Evolutionary conservation across 495 filamentous ascomycete species (phyloP), one percentile per base, ranked within the genome.

Genomic region (Neurospora intermedia): DNA sequence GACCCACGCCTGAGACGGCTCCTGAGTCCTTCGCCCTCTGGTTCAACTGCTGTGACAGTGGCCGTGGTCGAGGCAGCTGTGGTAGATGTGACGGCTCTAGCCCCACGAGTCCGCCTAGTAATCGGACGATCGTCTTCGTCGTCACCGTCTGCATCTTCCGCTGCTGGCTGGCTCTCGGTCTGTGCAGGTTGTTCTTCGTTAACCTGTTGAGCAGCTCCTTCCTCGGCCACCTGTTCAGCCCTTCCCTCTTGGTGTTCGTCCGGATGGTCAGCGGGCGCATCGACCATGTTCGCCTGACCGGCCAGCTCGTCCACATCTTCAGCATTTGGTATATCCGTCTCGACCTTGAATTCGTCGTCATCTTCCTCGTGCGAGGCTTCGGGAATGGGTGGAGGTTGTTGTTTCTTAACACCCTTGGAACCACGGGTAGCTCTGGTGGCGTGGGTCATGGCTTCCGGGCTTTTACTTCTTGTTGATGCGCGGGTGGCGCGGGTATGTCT

Each of bases 121-220:
- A 88, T 83, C 1, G 89, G 89, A 8, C 81, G 83, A 76, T 92
- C 91, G 69, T 92, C 90, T 13, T 93, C 91, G 3, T 93, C 92
- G 0, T 92, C 89, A 10, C 90, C 87, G 6, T 87, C 87, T 18
- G 87, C 88, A 6, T 82, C 83, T 46, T 85, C 84, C 59, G 78
- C 83, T 6, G 84, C 82, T 62, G 82, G 81, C 15, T 82, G 80
- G 40, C 81, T 82, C 9, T 73, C 78, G 3, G 66, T 70, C 27
- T 82, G 77, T 35, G 78, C 78, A 4, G 75, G 73, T n/a, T 73
- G 74, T 71, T 78, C 76, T 42, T 70, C 70, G 43, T 31, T 41
- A 13, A 54, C 23, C 11, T 76, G 73, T 11, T 74, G 70, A 7
- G 35, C 69, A 8, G 66, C 62, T 72, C 71, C 43, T 73, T 77